Base-by-base conservation (phyloP, 139 green algal species). In the Nannochloris sp. region DNA sequence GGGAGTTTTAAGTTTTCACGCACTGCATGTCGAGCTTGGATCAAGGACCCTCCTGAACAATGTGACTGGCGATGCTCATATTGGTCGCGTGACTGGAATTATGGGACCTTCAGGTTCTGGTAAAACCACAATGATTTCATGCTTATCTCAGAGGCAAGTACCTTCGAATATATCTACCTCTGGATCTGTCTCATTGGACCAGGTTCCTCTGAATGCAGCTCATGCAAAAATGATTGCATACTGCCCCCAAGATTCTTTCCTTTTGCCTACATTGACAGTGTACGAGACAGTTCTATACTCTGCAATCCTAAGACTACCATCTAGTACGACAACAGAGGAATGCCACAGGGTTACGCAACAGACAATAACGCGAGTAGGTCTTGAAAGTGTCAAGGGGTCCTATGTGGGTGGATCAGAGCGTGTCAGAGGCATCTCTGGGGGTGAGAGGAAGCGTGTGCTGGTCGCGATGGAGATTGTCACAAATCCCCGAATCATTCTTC, bases 401-500 rank as follows among this genome's bases (percentile, higher is more conserved):
- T 71, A 57, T 6, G 77, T 88, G 49, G 37, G 65, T 0, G 76
- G 76, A n/a, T 33, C 29, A 26, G 59, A 56, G 23, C 68, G 71
- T 56, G 63, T 70, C 16, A 64, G 68, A 11, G 77, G 79, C 62
- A 69, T 85, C 36, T 77, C 59, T 40, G 82, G 84, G 44, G 85
- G 85, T 13, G 84, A 90, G 67, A 70, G 82, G 58, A 66, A 80
- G 58, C 67, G 85, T 13, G 76, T 91, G 1, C 71, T 76, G 1
- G 85, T 89, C n/a, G 85, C 63, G 20, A 89, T 89, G 76, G 86
- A 92, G 77, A 71, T 93, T 23, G 74, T 90, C 4, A 85, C 66
- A 0, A 64, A 81, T 13, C 80, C 81, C 1, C 20, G 60, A 1
- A 49, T 84, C 28, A 29, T 82, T 5, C 43, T 83, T 23, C 33